A percentile compares a stretch with the other conserved stretches of the same genome.
These are phyloP conservation scores for Penicillium freii DNA, from an alignment of 2,329 filamentous ascomycete genomes.

Conservation along the genomic window DNA sequence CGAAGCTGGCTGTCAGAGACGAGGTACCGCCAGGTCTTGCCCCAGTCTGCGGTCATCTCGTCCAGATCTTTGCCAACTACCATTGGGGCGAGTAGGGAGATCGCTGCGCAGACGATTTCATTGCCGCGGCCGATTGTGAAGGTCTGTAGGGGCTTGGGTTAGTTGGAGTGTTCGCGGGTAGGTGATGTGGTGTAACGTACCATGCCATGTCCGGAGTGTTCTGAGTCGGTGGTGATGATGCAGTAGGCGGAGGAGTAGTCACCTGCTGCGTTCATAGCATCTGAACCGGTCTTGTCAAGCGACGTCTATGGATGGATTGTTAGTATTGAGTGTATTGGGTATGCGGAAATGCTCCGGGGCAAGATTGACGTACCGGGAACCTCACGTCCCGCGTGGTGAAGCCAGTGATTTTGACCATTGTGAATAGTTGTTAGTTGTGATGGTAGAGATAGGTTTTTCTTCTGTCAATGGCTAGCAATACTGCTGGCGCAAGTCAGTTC, in stretches of 20 bases:
- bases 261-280: conserved; percentile 93
- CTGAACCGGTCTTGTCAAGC: conserved; percentile 90
- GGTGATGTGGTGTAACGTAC: conserved; percentile 27
- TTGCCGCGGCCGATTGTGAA: conserved; percentile 68
- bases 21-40: conserved; percentile 85
- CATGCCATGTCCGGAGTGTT: conserved; percentile 43
- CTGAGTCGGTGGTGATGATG: conserved; percentile 76
- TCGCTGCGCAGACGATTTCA: conserved; percentile 85
- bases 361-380: conserved; percentile 56
- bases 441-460: background rate
- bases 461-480: conserved; percentile 10
- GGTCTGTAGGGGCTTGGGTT: conserved; percentile 29
- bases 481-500: background rate
- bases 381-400: conserved; percentile 72
- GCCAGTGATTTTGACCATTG: conserved; percentile 66
- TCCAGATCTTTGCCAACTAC: conserved; percentile 73
- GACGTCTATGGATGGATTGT: conserved; percentile 60
- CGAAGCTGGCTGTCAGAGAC: conserved; percentile 86
- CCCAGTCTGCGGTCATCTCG: conserved; percentile 76
- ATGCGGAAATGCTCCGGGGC: background rate
- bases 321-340: background rate
- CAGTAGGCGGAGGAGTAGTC: conserved; percentile 96
- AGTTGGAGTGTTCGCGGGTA: background rate
- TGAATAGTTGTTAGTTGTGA: conserved; percentile 11
- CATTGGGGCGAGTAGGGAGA: conserved; percentile 72